Conservation (phyloP, 345 rosid genomes). For the Lepidium africanum region DNA sequence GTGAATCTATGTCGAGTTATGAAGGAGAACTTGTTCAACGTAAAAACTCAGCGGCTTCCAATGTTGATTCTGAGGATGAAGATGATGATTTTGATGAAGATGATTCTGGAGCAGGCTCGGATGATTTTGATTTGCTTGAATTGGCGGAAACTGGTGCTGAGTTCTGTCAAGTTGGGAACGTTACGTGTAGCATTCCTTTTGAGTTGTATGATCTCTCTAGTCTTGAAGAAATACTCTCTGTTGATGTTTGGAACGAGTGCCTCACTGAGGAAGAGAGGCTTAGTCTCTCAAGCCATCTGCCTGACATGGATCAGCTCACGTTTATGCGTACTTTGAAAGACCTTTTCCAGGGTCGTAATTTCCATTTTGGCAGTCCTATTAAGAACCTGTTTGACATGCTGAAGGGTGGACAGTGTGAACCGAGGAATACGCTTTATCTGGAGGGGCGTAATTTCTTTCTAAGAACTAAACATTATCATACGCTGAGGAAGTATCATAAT, state of each 20-base stretch:
- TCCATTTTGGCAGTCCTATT: conserved; percentile 88
- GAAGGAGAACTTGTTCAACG: conserved; percentile 57
- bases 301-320: conserved; percentile 74
- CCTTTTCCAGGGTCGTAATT: conserved; percentile 66
- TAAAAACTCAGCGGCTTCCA: conserved; percentile 43
- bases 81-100: conserved; percentile 78
- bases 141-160: conserved; percentile 85
- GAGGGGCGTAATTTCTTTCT: conserved; percentile 66
- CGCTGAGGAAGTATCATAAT: conserved; percentile 79
- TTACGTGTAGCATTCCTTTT: conserved; percentile 78
- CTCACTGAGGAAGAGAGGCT: conserved; percentile 78
- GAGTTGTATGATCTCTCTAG: conserved; percentile 79
- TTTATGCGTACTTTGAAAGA: conserved; percentile 63
- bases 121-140: conserved; percentile 91
- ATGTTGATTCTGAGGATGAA: conserved; percentile 49
- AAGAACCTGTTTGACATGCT: conserved; percentile 77
- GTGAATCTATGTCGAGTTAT: conserved; percentile 66
- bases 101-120: conserved; percentile 97
- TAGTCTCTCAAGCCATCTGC: conserved; percentile 60
- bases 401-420: conserved; percentile 93
- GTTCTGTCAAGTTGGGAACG: conserved; percentile 76
- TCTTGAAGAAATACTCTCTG: conserved; percentile 70
- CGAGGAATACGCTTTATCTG: conserved; percentile 82
- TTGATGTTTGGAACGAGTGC: conserved; percentile 91
- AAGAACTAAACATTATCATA: conserved; percentile 73